A percentile compares a stretch with the other conserved stretches of the same genome.
Conservation (phyloP, 305 asterid species). For the Ruellia speciosa region DNA sequence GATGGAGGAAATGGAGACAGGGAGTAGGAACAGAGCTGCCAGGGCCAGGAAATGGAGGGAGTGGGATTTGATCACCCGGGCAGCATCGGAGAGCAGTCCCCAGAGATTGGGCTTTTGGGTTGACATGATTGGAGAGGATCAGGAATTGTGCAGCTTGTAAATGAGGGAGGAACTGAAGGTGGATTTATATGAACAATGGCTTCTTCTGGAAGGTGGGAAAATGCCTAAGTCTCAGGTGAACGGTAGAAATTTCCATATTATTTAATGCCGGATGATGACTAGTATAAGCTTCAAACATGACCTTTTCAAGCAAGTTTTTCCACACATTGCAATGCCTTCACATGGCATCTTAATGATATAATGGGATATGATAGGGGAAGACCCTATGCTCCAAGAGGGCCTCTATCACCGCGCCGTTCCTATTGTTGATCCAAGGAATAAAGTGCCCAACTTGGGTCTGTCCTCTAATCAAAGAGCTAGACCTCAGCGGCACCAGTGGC, state of each 20-base stretch:
- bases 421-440: no score
- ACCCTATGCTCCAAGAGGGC: no score
- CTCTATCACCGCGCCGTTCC: no score
- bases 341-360: no score
- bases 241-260: not conserved
- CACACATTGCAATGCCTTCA: no score
- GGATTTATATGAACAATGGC: not conserved
- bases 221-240: not conserved
- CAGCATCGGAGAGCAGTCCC: slow-evolving; percentile 50
- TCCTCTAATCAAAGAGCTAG: no score
- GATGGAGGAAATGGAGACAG: slow-evolving; percentile 35
- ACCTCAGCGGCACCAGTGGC: no score
- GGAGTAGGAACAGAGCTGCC: slow-evolving; percentile 55
- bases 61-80: slow-evolving; percentile 48
- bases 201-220: not conserved
- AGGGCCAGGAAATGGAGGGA: slow-evolving; percentile 60
- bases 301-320: no score
- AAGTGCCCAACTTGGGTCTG: no score
- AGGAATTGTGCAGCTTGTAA: not conserved
- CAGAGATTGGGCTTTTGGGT: slow-evolving; percentile 35
- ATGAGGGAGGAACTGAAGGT: not conserved
- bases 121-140: slow-evolving; percentile 23
- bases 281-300: no score
- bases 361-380: no score
- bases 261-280: not conserved